phyloP scores from a whole-genome alignment of 305 asterid genomes.

The Solanum hybrid region DNA sequence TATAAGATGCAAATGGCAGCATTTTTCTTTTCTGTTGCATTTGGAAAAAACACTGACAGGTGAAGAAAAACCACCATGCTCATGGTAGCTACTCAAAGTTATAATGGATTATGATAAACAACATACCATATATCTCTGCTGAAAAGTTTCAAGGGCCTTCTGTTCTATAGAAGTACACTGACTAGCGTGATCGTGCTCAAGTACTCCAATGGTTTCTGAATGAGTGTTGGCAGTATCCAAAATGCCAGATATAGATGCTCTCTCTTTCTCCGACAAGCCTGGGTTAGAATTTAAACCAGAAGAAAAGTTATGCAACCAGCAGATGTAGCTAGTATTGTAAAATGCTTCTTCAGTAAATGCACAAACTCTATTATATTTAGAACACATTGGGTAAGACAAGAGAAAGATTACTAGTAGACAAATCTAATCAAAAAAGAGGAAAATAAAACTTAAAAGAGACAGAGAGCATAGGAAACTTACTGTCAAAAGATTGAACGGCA shows the following conservation, averaged over 20 bases:
- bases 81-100: not conserved
- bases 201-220: not conserved
- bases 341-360: not conserved
- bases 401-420: not conserved
- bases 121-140: slow-evolving; percentile 31
- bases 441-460: not conserved
- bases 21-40: not conserved
- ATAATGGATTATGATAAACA: not conserved
- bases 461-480: slow-evolving; percentile 13
- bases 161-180: slow-evolving; percentile 11
- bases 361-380: not conserved
- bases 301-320: not conserved
- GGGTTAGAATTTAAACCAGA: not conserved
- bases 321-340: not conserved
- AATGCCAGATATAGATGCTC: not conserved
- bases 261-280: not conserved
- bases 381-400: not conserved
- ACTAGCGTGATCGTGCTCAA: not conserved
- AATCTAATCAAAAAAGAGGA: too few species aligned
- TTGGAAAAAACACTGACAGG: not conserved
- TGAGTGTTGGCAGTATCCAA: not conserved
- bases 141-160: slow-evolving; percentile 22
- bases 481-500: slow-evolving; percentile 27
- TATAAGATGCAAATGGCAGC: not conserved
- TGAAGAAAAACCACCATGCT: not conserved